A percentile compares a stretch with the other conserved stretches of the same genome.
phyloP scores from a whole-genome alignment of 2,329 filamentous ascomycete genomes.

The Tolypocladium amazonense region DNA sequence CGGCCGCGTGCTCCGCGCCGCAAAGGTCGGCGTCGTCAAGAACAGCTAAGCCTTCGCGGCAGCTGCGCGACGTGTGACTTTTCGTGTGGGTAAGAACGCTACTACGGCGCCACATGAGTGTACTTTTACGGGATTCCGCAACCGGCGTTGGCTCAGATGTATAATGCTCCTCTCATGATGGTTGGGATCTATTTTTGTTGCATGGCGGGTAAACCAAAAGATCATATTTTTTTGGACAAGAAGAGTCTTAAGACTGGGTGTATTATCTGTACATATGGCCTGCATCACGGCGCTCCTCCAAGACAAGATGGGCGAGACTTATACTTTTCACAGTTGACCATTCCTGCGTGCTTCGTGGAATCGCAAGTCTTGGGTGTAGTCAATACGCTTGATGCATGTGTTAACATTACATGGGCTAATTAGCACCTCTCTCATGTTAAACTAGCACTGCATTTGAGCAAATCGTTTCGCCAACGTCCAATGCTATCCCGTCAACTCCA shows the following conservation, averaged over 20 bases:
- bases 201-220: conserved; percentile 13
- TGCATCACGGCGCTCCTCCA: conserved; percentile 1
- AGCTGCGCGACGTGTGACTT: background rate
- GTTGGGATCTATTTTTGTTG: conserved; percentile 9
- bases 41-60: conserved; percentile 39
- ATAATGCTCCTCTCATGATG: conserved; percentile 37
- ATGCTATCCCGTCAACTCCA: background rate
- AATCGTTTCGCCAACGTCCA: background rate
- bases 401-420: background rate
- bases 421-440: background rate
- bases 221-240: conserved; percentile 7
- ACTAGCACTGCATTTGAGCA: background rate
- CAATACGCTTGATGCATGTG: no score
- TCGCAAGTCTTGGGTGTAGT: no score
- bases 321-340: background rate
- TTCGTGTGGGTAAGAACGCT: background rate
- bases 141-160: conserved; percentile 27
- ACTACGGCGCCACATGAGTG: background rate
- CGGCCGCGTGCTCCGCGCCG: conserved; percentile 76
- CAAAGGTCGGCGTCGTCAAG: conserved; percentile 95
- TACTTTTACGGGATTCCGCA: conserved; percentile 8
- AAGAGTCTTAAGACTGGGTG: conserved; percentile 5
- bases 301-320: conserved; percentile 2
- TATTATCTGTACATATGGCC: conserved; percentile 6
- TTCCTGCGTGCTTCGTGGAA: background rate